Conservation (phyloP, 441 rosid species). For the Cnidoscolus chayamansa region DNA sequence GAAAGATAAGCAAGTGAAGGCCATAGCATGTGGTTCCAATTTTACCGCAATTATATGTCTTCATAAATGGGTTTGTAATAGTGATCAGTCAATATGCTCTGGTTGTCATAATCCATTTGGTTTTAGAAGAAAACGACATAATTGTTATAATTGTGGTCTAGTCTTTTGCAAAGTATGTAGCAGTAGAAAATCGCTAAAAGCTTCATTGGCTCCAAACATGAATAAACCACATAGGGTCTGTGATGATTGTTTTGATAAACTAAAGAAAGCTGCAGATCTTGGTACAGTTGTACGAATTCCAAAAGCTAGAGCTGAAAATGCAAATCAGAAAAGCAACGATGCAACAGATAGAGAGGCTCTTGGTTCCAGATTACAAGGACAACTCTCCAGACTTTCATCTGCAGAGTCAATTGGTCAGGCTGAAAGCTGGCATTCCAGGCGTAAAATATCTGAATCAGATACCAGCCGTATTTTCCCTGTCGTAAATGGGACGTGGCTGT, state of each 20-base stretch:
- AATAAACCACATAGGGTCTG: constrained; percentile 80
- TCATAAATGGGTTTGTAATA: constrained; percentile 66
- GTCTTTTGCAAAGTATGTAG: constrained; percentile 69
- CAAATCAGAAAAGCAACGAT: constrained; percentile 33
- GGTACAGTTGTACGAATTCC: constrained; percentile 34
- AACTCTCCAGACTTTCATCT: constrained; percentile 43
- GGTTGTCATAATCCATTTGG: constrained; percentile 73
- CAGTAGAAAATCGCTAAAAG: constrained; percentile 61
- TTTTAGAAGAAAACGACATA: constrained; percentile 86
- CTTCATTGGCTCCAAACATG: constrained; percentile 72
- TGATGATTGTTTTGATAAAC: constrained; percentile 69
- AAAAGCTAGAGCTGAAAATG: constrained; percentile 30
- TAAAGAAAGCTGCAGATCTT: constrained; percentile 42
- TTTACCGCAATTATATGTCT: constrained; percentile 72
- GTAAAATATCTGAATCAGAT: constrained; percentile 27
- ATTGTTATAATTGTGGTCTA: constrained; percentile 31
- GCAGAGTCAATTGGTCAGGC: constrained; percentile 27
- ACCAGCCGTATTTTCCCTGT: constrained; percentile 36
- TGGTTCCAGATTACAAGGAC: constrained; percentile 35
- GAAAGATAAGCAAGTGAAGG: constrained; percentile 74
- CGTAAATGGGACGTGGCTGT: constrained; percentile 33
- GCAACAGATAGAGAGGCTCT: constrained; percentile 37
- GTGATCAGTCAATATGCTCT: constrained; percentile 71
- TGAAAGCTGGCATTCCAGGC: constrained; percentile 32
- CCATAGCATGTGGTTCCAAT: constrained; percentile 69